These are phyloP conservation scores for Fusarium neocosmosporiellum DNA, from an alignment of 2,329 filamentous ascomycete species.

Conservation along the genomic window DNA sequence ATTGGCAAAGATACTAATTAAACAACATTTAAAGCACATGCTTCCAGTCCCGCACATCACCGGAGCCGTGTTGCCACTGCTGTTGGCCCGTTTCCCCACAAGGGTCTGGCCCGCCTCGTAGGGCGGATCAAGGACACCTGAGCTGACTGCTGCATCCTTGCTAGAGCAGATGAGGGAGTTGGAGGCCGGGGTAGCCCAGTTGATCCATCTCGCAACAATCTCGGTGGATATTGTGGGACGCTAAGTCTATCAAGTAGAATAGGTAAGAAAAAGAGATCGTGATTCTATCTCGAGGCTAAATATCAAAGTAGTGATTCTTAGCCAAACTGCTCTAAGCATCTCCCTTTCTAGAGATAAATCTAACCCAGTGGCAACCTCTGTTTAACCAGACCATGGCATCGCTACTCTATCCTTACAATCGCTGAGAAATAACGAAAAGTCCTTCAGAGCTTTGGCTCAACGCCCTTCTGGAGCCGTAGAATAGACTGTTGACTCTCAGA, in stretches of 20 bases:
- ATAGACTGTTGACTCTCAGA: slow-evolving; percentile 61
- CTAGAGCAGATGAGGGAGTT: too few relatives aligned
- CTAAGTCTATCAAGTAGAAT: neutral
- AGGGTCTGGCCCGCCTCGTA: too few relatives aligned
- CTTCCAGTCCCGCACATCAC: too few relatives aligned
- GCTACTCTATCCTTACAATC: neutral
- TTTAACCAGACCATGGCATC: neutral
- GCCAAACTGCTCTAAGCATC: neutral
- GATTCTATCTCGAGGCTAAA: neutral
- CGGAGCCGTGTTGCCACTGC: too few relatives aligned
- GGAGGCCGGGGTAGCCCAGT: neutral
- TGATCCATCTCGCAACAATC: neutral
- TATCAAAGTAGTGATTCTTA: neutral
- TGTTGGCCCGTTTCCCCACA: too few relatives aligned
- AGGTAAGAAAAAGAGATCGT: too few relatives aligned
- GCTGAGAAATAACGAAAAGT: neutral
- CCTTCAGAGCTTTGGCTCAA: slow-evolving; percentile 18
- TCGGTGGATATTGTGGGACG: neutral
- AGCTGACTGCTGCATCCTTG: too few relatives aligned
- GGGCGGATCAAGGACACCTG: too few relatives aligned
- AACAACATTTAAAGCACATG: too few relatives aligned
- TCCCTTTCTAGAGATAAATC: neutral
- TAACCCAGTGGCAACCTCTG: neutral
- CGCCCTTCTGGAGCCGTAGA: slow-evolving; percentile 37
- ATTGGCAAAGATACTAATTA: too few relatives aligned